Base-by-base conservation (phyloP, 2,329 filamentous ascomycete species). In the Fusarium equiseti region DNA sequence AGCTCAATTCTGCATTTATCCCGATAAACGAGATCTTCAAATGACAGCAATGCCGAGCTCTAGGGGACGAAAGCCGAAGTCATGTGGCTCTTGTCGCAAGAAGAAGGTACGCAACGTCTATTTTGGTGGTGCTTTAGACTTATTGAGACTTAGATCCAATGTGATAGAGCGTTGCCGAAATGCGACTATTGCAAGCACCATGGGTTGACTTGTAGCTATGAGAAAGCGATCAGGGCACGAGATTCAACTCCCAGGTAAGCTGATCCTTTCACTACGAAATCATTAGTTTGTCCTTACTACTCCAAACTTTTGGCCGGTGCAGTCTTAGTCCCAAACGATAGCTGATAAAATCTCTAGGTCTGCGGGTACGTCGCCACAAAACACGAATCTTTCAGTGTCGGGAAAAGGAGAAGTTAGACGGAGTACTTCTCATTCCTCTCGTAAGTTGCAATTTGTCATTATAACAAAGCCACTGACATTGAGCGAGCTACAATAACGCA, bases 11-110 rank as follows among this genome's bases (percentile, higher is more conserved):
- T 51, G 16, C 48, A 38, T 13, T 11, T 8, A n/a, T 5, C 16
- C 48, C 48, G 16, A 2, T 22, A 26, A 26, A 26, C 20, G 18
- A 26, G 48, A n/a, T 20, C 18, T 8, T 9, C 15, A 5, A 2
- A 20, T 12, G 1, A 8, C 7, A n/a, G 3, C 3, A 6, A 65
- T 65, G 62, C 43, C 50, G 1, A 22, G 22, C n/a, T 45, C 32
- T 0, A 42, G 62, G 20, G 62, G 62, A 0, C 6, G 59, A 6
- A 65, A 64, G 6, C 22, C 62, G 4, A 38, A 38, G 6, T 45
- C 61, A 10, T 64, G 61, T 31, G 61, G 57, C 15, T 64, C 61
- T 2, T 64, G 61, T 6, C 61, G 61, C 6, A 45, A 38, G 18
- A 63, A 56, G 18, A 64, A 64, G 59, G 61, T 54, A 20, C 7